Percentiles rank a stretch among this genome's conserved stretches.
Evolutionary conservation across 257 asterid genomes (phyloP).

Genomic region (Solanum rostratum): DNA sequence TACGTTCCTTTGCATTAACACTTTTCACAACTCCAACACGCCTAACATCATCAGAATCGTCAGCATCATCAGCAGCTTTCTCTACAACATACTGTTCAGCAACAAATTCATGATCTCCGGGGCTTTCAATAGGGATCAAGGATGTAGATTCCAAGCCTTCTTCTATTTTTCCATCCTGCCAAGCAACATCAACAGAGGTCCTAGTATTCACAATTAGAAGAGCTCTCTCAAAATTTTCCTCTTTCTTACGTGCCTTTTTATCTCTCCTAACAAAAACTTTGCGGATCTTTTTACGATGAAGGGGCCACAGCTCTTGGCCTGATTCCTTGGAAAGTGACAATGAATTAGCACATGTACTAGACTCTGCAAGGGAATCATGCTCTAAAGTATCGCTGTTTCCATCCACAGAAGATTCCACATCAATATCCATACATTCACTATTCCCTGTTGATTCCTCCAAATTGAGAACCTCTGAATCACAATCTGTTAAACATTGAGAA

Average conservation of each 20-base stretch:
- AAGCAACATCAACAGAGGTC: conserved; percentile 71
- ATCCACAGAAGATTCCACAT: conserved; percentile 26
- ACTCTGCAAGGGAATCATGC: conserved; percentile 24
- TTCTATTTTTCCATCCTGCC: conserved; percentile 90
- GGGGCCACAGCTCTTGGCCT: conserved; percentile 57
- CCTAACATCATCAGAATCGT: conserved; percentile 46
- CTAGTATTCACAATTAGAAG: conserved; percentile 55
- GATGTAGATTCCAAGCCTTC: conserved; percentile 50
- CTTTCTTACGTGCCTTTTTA: conserved; percentile 71
- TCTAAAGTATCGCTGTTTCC: conserved; percentile 21
- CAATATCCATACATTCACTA: conserved; percentile 24
- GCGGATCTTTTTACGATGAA: conserved; percentile 79
- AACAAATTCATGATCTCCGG: conserved; percentile 98
- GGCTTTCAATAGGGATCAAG: conserved; percentile 83
- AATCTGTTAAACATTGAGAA: conserved; percentile 49
- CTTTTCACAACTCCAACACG: conserved; percentile 87
- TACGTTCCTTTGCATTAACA: conserved; percentile 82
- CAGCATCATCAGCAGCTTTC: conserved; percentile 72
- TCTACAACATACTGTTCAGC: conserved; percentile 96
- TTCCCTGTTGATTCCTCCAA: conserved; percentile 32
- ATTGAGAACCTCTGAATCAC: conserved; percentile 47
- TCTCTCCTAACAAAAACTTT: conserved; percentile 75
- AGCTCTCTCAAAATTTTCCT: conserved; percentile 81
- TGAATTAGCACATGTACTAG: conserved; percentile 34
- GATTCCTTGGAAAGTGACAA: conserved; percentile 36